Percentiles rank a stretch among this genome's conserved stretches.
These are phyloP conservation scores for Leccinum ochraceum DNA, from an alignment of 768 basidiomycete genomes.

Conservation along the genomic window DNA sequence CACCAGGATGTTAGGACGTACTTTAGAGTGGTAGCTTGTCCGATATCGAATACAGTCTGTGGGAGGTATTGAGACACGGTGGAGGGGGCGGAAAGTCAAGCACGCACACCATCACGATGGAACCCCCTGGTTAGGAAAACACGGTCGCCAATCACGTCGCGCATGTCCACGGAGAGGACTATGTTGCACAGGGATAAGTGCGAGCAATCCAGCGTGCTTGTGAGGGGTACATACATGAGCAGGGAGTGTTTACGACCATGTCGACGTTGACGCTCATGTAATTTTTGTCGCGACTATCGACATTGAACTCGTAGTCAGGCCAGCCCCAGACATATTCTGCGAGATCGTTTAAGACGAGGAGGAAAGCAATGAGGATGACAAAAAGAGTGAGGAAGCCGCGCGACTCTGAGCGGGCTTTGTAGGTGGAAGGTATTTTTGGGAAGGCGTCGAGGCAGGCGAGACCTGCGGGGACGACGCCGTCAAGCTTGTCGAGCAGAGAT, in stretches of 20 bases:
- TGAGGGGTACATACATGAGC: slow-evolving; percentile 67
- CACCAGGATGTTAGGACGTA: slow-evolving; percentile 37
- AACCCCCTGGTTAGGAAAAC: slow-evolving; percentile 80
- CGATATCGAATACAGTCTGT: slow-evolving; percentile 77
- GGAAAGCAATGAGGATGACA: slow-evolving; percentile 61
- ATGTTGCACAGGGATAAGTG: slow-evolving; percentile 6
- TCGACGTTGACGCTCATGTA: slow-evolving; percentile 89
- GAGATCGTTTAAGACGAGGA: slow-evolving; percentile 85
- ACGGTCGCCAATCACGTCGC: slow-evolving; percentile 93
- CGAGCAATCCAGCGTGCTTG: not conserved
- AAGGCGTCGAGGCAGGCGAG: slow-evolving; percentile 83
- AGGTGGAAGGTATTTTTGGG: slow-evolving; percentile 79
- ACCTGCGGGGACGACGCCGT: slow-evolving; percentile 51
- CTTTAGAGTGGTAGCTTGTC: slow-evolving; percentile 76
- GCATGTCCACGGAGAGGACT: slow-evolving; percentile 87
- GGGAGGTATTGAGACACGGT: not conserved
- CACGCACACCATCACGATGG: slow-evolving; percentile 78
- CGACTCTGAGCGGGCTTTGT: slow-evolving; percentile 76
- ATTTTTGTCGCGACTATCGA: slow-evolving; percentile 63
- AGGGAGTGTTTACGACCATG: slow-evolving; percentile 91
- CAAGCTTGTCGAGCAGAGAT: slow-evolving; percentile 61
- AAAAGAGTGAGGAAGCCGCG: slow-evolving; percentile 82
- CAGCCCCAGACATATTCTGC: slow-evolving; percentile 94
- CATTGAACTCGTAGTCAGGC: slow-evolving; percentile 86
- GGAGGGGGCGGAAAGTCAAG: not conserved